Percentiles rank a stretch among this genome's conserved stretches.
Conservation (phyloP, 1,284 basidiomycete genomes). For the Chiua sp. region DNA sequence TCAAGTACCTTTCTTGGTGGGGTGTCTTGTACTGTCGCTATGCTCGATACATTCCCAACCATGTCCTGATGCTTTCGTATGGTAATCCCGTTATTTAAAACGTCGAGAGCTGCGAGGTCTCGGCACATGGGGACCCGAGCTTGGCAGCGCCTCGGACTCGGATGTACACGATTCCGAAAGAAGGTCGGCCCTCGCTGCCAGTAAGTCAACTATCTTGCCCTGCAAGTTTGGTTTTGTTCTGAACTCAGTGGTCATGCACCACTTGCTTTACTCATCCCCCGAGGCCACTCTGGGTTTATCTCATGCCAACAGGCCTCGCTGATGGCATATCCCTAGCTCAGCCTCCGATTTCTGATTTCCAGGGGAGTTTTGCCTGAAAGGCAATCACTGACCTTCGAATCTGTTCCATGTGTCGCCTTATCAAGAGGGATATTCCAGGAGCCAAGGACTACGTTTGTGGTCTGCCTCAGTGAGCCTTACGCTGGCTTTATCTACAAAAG, state of each 20-base stretch:
- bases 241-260: constrained; percentile 1
- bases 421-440: constrained; percentile 13
- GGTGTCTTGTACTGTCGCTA: constrained; percentile 39
- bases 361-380: constrained; percentile 9
- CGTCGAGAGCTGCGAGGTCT: constrained; percentile 7
- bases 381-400: constrained; percentile 14
- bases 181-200: background rate
- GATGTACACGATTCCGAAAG: constrained; percentile 11
- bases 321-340: constrained; percentile 15
- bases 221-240: constrained; percentile 1
- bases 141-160: constrained; percentile 11
- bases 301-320: constrained; percentile 10
- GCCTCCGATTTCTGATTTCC: constrained; percentile 10
- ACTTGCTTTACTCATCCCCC: constrained; percentile 14
- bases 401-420: constrained; percentile 20
- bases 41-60: constrained; percentile 40
- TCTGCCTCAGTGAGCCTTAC: constrained; percentile 9
- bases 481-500: constrained; percentile 23
- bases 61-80: constrained; percentile 44
- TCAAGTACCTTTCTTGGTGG: constrained; percentile 32
- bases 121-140: constrained; percentile 12
- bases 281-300: constrained; percentile 8
- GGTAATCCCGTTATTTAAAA: constrained; percentile 40
- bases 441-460: constrained; percentile 17
- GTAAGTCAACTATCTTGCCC: constrained; percentile 23